Base-by-base conservation (phyloP, 495 filamentous ascomycete species). In the Podospora fimiseda region DNA sequence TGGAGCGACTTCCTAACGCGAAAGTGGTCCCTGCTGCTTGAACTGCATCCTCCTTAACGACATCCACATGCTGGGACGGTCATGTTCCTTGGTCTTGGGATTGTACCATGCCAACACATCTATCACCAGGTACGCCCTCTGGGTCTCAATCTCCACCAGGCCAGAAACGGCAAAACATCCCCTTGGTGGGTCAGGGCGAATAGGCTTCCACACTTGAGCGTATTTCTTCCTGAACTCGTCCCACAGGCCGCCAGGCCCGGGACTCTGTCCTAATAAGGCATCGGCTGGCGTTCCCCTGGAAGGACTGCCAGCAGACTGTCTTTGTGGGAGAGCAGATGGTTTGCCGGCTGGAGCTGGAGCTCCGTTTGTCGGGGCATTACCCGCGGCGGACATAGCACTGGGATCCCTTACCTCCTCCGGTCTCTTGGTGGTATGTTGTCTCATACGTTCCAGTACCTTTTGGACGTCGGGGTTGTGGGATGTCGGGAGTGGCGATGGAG, bases 91-190 rank as follows among this genome's bases (percentile, higher is more conserved):
- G 1, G 57, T 60, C 23, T 52, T 58, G 0, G 67, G 63, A 38
- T 68, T 58, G 24, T 60, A 71, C 61, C 67, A 71, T 6, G 24
- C 58, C 40, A 51, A 1, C 0, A 60, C 62, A 36, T 70, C 68
- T 13, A 73, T 16, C 2, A 60, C 60, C 16, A 73, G 13, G 19
- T 51, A 47, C 6, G 56, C 83, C 45, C 70, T 78, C 0, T 77
- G 62, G 1, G 85, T 81, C 23, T 75, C 70, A 1, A 92, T 43
- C 48, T 85, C 83, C 0, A 94, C 77, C 1, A 87, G 69, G 0
- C 88, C 88, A 16, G 68, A 68, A 18, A 92, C 71, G 14, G 78
- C 64, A 46, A 91, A 78, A 20, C 75, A 76, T 2, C 88, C 88
- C 20, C 83, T 76, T 9, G 79, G 82, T 33, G 83, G 77, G 21